Base-by-base conservation (phyloP, 164 flowering plant genomes). In the Echeveria elegans region DNA sequence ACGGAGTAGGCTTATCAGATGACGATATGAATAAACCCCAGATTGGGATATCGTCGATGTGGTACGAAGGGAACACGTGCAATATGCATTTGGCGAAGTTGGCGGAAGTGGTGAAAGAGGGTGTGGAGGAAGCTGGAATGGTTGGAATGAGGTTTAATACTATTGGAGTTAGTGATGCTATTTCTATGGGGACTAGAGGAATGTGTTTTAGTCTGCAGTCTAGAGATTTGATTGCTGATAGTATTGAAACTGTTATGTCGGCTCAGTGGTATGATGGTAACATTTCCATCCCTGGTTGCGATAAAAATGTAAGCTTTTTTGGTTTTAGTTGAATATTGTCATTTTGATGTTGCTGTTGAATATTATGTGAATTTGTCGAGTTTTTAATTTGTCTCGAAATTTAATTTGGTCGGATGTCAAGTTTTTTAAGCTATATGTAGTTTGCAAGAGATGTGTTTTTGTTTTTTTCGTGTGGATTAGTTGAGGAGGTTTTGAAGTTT, bases 261-360 rank as follows among this genome's bases (percentile, higher is more conserved):
- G 99, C 96, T 50, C 99, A 92, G 79, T 92, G 97, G 97, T 95
- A 95, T 61, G 99, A 95, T 72, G 99, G 85, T 10, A 95, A 95
- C 64, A 88, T 95, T 36, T 91, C 99, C 30, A 89, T 94, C 34
- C 99, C 99, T 24, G 99, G 99, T 0, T 94, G 99, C 70, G 99
- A 94, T 65, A 94, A 94, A 65, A 95, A 92, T 86, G 97, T 94
- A 68, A 79, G 86, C n/a, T 45, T 36, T 40, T 2, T 2, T 8
- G 8, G 37, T 34, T 3, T 34, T 34, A 34, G 45, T 66, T 53
- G 47, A n/a, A n/a, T 29, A 69, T 28, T 24, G 68, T 28, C n/a
- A 26, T 32, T 60, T 10, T 59, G 11, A 11, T 40, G 45, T 7
- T 7, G 15, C 66, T 30, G 45, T 40, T 9, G 45, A 9, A 7